Percentiles rank a stretch among this genome's conserved stretches.
These are phyloP conservation scores for Cryptococcus wingfieldii DNA, from an alignment of 1,284 basidiomycete species.

Conservation along the genomic window DNA sequence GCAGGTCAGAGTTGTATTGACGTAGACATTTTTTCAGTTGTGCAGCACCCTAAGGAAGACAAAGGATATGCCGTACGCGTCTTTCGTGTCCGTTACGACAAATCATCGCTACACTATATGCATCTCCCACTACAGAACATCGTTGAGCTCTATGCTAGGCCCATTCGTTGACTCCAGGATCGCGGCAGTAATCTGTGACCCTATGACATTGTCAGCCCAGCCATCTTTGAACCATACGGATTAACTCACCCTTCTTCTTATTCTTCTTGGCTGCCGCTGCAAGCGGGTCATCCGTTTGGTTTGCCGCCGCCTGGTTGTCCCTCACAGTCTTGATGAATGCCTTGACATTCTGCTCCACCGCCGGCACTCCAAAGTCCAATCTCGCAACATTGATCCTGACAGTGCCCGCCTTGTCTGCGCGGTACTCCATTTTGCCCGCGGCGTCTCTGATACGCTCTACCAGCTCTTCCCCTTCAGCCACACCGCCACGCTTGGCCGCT, in stretches of 20 bases:
- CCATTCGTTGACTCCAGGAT: conserved; percentile 80
- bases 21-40: no score
- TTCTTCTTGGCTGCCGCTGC: conserved; percentile 15
- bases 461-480: conserved; percentile 70
- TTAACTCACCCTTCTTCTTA: conserved; percentile 24
- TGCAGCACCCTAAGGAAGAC: no score
- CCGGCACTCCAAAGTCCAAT: conserved; percentile 62
- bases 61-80: no score
- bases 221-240: neutral
- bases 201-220: conserved; percentile 1
- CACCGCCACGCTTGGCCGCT: conserved; percentile 86
- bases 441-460: conserved; percentile 73
- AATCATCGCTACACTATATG: neutral
- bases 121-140: conserved; percentile 23
- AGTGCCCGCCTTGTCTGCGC: conserved; percentile 79
- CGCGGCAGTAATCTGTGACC: conserved; percentile 59
- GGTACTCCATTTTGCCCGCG: conserved; percentile 84
- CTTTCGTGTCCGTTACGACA: neutral
- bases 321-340: conserved; percentile 70
- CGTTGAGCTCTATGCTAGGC: conserved; percentile 62
- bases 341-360: conserved; percentile 73
- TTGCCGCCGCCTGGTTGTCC: conserved; percentile 14
- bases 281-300: conserved; percentile 17
- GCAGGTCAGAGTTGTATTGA: no score
- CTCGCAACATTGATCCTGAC: conserved; percentile 59